Evolutionary conservation across 2,329 filamentous ascomycete species (phyloP), one percentile per base, ranked within the genome.

Genomic region (Epichloe elymi): DNA sequence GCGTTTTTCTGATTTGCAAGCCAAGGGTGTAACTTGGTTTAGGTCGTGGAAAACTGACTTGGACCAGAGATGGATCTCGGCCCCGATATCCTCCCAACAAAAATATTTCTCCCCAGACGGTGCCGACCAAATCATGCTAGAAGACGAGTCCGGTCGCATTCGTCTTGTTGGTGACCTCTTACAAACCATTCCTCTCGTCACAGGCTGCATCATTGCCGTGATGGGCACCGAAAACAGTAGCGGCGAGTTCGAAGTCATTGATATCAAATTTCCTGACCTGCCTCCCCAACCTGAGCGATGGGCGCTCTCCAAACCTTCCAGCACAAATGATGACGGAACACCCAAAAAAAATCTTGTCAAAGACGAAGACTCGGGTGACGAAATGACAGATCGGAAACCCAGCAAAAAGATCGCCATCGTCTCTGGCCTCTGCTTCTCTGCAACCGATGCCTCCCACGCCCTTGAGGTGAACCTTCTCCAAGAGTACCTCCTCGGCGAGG

Each of bases 111-210:
- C 79, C 37, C 69, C 76, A 10, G 74, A 80, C 55, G 68, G 71
- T 52, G 68, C 71, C 51, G 76, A 84, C 48, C 80, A 88, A 54
- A 79, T 88, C 58, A 95, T 94, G 82, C 73, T 98, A 39, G 93
- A 98, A 67, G 93, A 98, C 65, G 91, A 97, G 67, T 96, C 89
- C 0, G 93, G 93, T 45, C 83, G 94, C 23, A 74, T 98, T 57
- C 79, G 83, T 19, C 72, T 98, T 7, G 83, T 85, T 0, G 93
- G 93, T 3, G 75, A 79, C 41, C 67, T 80, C 19, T 70, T 98
- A 46, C 73, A 76, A 55, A 75, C 78, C 1, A 75, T 85, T 23
- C 74, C 88, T 54, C 76, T 97, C 7, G 91, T 95, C 2, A 98
- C 93, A 0, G 93, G 93, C 26, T 94, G 88, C 60, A 89, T 98